A percentile compares a stretch with the other conserved stretches of the same genome.
Conservation (phyloP, 305 asterid genomes). For the Solanum hybrid region DNA sequence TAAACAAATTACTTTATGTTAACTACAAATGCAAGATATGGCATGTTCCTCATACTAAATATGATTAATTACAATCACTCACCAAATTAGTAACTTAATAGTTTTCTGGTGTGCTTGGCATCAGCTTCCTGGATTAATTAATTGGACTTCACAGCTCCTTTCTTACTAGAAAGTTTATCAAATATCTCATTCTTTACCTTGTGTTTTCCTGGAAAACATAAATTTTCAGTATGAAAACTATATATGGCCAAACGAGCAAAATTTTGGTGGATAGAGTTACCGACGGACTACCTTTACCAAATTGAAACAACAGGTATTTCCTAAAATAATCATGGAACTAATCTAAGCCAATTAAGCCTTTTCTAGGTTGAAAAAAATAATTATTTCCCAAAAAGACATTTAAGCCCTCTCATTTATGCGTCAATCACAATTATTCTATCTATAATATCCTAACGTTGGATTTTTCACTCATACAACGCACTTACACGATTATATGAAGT, state of each 20-base stretch:
- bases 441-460: not conserved
- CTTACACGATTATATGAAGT: not conserved
- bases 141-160: not conserved
- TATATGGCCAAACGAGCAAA: not conserved
- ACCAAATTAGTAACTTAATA: not conserved
- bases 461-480: not conserved
- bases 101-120: not conserved
- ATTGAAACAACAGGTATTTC: not conserved
- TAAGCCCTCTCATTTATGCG: not conserved
- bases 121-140: not conserved
- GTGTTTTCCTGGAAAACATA: not conserved
- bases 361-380: not conserved
- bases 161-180: not conserved
- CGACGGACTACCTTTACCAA: not conserved
- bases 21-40: not conserved
- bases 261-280: not conserved
- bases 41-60: not conserved
- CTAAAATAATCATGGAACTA: not conserved
- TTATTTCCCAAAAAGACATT: not conserved
- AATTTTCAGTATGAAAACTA: not conserved
- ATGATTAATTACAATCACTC: not conserved
- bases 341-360: not conserved
- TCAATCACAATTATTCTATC: not conserved
- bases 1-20: not conserved
- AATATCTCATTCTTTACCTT: not conserved